Conservation (phyloP, 2,329 filamentous ascomycete species). For the Phialophora expanda region DNA sequence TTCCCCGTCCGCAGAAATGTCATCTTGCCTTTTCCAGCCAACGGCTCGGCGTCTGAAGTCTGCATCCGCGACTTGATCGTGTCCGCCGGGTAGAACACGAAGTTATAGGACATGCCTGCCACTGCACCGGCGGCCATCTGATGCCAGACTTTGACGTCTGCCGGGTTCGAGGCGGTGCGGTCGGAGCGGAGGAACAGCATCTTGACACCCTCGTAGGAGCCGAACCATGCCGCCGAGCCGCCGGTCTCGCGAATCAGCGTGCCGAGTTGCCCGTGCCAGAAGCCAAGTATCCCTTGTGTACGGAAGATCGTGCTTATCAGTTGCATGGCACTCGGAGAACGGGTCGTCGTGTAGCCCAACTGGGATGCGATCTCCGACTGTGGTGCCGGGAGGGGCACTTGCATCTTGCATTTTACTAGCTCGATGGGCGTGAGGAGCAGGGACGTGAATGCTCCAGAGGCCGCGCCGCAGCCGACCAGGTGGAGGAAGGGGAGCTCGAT, state of each 20-base stretch:
- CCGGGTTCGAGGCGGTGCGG: slow-evolving; percentile 40
- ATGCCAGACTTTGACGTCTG: slow-evolving; percentile 74
- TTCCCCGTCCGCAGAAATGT: slow-evolving; percentile 73
- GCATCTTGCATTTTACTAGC: slow-evolving; percentile 97
- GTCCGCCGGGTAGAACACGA: slow-evolving; percentile 94
- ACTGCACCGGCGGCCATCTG: slow-evolving; percentile 85
- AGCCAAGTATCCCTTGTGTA: slow-evolving; percentile 80
- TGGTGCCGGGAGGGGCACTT: slow-evolving; percentile 64
- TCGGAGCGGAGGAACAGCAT: slow-evolving; percentile 69
- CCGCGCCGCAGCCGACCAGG: slow-evolving; percentile 79
- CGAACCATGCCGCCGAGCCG: slow-evolving; percentile 94
- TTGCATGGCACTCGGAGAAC: slow-evolving; percentile 64
- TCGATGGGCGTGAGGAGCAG: slow-evolving; percentile 93
- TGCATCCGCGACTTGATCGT: slow-evolving; percentile 98
- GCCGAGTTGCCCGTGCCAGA: slow-evolving; percentile 94
- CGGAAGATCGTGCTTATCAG: slow-evolving; percentile 81
- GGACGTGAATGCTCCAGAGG: slow-evolving; percentile 86
- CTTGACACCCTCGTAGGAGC: slow-evolving; percentile 80
- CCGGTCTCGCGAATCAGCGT: slow-evolving; percentile 94
- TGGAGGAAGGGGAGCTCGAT: slow-evolving; percentile 70
- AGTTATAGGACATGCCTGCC: slow-evolving; percentile 94
- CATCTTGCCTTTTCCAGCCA: slow-evolving; percentile 44
- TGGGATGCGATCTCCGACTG: slow-evolving; percentile 41
- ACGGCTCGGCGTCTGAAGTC: slow-evolving; percentile 56
- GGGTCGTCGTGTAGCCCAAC: slow-evolving; percentile 49